Base-by-base conservation (phyloP, 345 rosid genomes). In the Arabidopsis arenosa region DNA sequence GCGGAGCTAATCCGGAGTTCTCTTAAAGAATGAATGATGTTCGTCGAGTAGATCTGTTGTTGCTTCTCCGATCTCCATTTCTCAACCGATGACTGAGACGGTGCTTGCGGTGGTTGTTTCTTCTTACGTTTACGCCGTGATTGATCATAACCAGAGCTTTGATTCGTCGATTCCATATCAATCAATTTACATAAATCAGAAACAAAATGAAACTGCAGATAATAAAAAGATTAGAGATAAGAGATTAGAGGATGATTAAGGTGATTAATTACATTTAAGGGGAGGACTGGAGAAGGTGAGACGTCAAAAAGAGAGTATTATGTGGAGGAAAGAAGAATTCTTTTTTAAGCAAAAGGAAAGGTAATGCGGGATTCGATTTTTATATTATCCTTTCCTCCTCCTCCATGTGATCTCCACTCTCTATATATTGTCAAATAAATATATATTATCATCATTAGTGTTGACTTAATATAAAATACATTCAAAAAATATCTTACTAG, bases 51-150 rank as follows among this genome's bases (percentile, higher is more conserved):
- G 78, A 86, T 83, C 80, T 86, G 85, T 41, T 90, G 90, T 59
- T 87, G 96, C 30, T 89, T 74, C 73, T 88, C 89, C 8, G 99
- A 88, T 77, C 85, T 86, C 99, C 99, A 95, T 72, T 76, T 86
- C 7, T 80, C 64, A 7, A 78, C 59, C 53, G 82, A 69, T 1
- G 69, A 52, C 10, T 13, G 45, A 32, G 56, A 32, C n/a, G 74
- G 8, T 10, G 37, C 35, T 23, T 15, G 48, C 5, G 65, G 45
- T 2, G 51, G 33, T 0, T 49, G 57, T 82, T 85, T 88, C 87
- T 87, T 90, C 88, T 83, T 92, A 84, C 85, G 83, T 72, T 68
- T 87, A 58, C 88, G 85, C 23, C 76, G 85, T 1, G 83, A 67
- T 7, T 87, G 89, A 70, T 85, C 89, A 13, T 63, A 59, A 56